These are phyloP conservation scores for Trichoderma asperellum DNA, from an alignment of 2,329 filamentous ascomycete genomes.

Conservation along the genomic window DNA sequence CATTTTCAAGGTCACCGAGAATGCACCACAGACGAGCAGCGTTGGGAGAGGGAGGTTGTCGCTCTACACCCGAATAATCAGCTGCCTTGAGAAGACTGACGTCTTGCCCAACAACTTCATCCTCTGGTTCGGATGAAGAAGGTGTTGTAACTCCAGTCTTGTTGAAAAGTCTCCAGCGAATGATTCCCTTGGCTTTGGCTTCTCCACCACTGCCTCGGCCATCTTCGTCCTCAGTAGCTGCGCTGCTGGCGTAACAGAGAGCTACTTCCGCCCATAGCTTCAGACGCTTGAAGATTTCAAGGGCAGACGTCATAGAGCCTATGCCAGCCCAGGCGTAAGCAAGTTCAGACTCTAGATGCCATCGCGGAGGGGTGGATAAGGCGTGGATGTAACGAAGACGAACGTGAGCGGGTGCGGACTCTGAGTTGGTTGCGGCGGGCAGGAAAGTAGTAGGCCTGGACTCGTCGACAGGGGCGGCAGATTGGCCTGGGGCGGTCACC, in stretches of 20 bases:
- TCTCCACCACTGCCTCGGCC: constrained; percentile 65
- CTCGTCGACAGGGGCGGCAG: constrained; percentile 32
- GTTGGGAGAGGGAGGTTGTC: constrained; percentile 73
- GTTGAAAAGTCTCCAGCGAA: constrained; percentile 79
- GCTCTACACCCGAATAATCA: constrained; percentile 64
- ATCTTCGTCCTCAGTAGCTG: constrained; percentile 60
- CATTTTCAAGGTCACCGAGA: constrained; percentile 81
- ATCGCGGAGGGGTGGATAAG: constrained; percentile 80
- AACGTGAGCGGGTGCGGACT: constrained; percentile 77
- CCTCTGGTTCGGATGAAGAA: constrained; percentile 48
- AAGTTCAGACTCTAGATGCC: constrained; percentile 93
- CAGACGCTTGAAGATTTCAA: constrained; percentile 94
- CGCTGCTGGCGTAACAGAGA: constrained; percentile 74
- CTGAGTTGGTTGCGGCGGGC: constrained; percentile 71
- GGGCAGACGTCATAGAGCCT: constrained; percentile 83
- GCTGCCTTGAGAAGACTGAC: constrained; percentile 58
- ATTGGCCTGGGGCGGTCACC: constrained; percentile 46
- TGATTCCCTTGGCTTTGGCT: constrained; percentile 76
- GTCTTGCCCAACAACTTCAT: constrained; percentile 56
- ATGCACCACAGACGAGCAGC: constrained; percentile 91
- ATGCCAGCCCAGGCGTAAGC: constrained; percentile 90
- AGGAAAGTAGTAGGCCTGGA: constrained; percentile 75
- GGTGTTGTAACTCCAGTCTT: constrained; percentile 50
- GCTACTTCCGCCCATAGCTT: constrained; percentile 95
- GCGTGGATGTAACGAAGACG: constrained; percentile 83